Evolutionary conservation across 2,329 filamentous ascomycete species (phyloP).

Genomic region (Colletotrichum sp.): DNA sequence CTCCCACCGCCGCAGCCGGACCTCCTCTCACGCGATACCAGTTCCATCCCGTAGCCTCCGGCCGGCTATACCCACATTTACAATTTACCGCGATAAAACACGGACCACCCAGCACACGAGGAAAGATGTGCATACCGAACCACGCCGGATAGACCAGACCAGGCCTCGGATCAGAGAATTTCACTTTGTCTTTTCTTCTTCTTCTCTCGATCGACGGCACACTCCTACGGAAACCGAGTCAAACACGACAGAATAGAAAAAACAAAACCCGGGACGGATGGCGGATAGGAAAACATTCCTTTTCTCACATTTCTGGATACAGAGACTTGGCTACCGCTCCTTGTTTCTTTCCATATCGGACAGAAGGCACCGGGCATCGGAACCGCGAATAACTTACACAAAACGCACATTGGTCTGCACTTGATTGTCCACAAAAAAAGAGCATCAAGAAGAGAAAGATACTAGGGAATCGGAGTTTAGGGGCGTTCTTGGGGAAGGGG

Average conservation of each 20-base stretch:
- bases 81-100: background rate
- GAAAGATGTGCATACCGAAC: background rate
- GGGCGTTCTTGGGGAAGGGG: background rate
- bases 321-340: background rate
- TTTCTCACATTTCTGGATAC: background rate
- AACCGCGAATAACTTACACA: background rate
- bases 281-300: background rate
- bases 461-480: background rate
- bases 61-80: background rate
- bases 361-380: background rate
- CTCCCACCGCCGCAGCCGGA: background rate
- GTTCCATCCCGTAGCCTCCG: background rate
- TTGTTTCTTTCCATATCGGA: background rate
- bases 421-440: background rate
- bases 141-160: background rate
- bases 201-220: background rate
- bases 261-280: background rate
- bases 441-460: background rate
- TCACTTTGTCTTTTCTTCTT: background rate
- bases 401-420: background rate
- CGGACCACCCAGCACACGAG: background rate
- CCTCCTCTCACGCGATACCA: background rate
- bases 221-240: background rate
- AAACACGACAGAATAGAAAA: background rate
- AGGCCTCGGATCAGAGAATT: background rate